These are phyloP conservation scores for Ophiocordyceps camponoti-floridani DNA, from an alignment of 2,329 filamentous ascomycete genomes.

Conservation along the genomic window DNA sequence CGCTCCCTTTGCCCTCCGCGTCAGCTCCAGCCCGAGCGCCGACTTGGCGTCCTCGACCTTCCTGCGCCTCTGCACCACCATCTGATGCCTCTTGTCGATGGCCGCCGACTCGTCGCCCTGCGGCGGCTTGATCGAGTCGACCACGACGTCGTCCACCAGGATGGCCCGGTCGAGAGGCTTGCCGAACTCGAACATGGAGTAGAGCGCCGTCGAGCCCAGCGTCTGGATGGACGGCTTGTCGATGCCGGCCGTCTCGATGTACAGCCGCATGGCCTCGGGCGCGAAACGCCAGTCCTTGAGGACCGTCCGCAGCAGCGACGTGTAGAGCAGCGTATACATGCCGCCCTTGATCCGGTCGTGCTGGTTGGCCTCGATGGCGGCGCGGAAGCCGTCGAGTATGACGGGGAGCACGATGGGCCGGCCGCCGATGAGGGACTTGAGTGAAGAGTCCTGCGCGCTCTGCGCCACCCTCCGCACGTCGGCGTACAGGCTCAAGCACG, in stretches of 20 bases:
- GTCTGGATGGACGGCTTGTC: slow-evolving; percentile 93
- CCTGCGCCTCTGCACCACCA: slow-evolving; percentile 56
- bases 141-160: slow-evolving; percentile 52
- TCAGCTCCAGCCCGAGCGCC: slow-evolving; percentile 62
- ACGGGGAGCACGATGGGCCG: slow-evolving; percentile 77
- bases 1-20: slow-evolving; percentile 55
- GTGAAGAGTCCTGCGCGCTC: slow-evolving; percentile 76
- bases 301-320: slow-evolving; percentile 73
- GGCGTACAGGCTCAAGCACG: slow-evolving; percentile 79
- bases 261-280: slow-evolving; percentile 73
- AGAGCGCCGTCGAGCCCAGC: slow-evolving; percentile 63
- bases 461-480: slow-evolving; percentile 93
- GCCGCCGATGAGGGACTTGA: slow-evolving; percentile 79
- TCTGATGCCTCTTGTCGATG: slow-evolving; percentile 44
- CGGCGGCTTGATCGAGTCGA: slow-evolving; percentile 53
- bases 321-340: slow-evolving; percentile 79
- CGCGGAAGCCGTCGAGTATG: slow-evolving; percentile 62
- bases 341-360: slow-evolving; percentile 88
- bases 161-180: slow-evolving; percentile 77
- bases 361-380: slow-evolving; percentile 62
- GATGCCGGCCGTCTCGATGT: slow-evolving; percentile 74
- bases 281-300: slow-evolving; percentile 90
- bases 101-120: slow-evolving; percentile 38
- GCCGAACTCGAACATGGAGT: slow-evolving; percentile 80
- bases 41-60: slow-evolving; percentile 74